Conservation (phyloP, 148 eudicot genomes). For the Spergularia marina region DNA sequence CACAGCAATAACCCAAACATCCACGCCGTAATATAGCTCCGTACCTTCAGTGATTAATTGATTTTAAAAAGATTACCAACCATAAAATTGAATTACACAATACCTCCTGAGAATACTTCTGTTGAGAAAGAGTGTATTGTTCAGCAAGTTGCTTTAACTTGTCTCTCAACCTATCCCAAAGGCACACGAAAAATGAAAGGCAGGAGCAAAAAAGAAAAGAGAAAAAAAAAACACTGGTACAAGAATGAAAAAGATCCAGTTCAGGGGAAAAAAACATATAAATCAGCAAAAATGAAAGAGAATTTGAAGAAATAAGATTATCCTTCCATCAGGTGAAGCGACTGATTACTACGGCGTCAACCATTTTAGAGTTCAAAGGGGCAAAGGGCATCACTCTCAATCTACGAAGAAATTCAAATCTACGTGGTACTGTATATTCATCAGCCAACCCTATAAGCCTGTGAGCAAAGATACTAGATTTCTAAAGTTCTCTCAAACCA, state of each 20-base stretch:
- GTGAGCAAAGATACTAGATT: background rate
- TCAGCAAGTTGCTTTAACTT: slow-evolving; percentile 91
- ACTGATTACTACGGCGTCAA: background rate
- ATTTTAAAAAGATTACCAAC: background rate
- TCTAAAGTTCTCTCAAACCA: background rate
- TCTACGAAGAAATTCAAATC: background rate
- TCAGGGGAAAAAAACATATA: background rate
- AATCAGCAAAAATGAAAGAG: background rate
- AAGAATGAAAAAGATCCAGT: background rate
- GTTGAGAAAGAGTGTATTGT: slow-evolving; percentile 79
- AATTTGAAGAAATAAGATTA: background rate
- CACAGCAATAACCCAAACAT: slow-evolving; percentile 22
- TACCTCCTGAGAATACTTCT: slow-evolving; percentile 81
- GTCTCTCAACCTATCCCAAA: slow-evolving; percentile 62
- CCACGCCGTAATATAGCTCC: background rate
- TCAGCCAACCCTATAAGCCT: background rate
- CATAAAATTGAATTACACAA: background rate
- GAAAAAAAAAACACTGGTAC: background rate
- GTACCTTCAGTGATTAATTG: background rate
- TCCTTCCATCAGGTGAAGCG: slow-evolving; percentile 7
- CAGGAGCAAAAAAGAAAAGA: background rate
- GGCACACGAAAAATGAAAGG: background rate
- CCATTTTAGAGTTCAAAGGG: background rate
- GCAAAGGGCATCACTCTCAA: background rate
- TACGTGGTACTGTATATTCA: background rate